A percentile compares a stretch with the other conserved stretches of the same genome.
Evolutionary conservation across 1,139 yeast genomes (phyloP).

Genomic region (Candida dubliniensis): DNA sequence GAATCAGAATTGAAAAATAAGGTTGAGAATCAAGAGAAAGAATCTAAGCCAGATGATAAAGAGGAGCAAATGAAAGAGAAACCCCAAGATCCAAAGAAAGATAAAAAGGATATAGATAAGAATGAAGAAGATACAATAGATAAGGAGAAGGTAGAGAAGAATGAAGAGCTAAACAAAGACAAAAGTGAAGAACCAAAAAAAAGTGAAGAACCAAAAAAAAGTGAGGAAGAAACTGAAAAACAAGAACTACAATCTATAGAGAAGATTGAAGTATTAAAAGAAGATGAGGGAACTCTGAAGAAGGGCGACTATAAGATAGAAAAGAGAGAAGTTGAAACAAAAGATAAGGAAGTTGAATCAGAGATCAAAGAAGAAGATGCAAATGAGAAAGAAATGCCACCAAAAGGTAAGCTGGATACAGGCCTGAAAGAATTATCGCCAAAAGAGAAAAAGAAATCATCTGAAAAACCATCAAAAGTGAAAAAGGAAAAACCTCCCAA

Average conservation of each 20-base stretch:
- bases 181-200: neutral
- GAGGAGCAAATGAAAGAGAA: no score
- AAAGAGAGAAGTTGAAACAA: no score
- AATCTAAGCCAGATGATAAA: no score
- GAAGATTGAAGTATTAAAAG: slow-evolving; percentile 11
- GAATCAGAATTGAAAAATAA: no score
- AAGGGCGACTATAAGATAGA: no score
- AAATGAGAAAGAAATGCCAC: slow-evolving; percentile 3
- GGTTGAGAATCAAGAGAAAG: no score
- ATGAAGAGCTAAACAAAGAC: neutral
- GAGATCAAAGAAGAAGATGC: slow-evolving; percentile 4
- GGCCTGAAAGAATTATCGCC: slow-evolving; percentile 1
- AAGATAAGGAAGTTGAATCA: neutral
- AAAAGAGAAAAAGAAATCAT: slow-evolving; percentile 9
- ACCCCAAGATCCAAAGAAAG: no score
- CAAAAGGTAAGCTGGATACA: neutral
- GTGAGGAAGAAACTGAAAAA: slow-evolving; percentile 22
- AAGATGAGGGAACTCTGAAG: no score
- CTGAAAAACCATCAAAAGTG: slow-evolving; percentile 22
- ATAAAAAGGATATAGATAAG: no score
- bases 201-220: neutral
- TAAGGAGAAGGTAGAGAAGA: neutral
- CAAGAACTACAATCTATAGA: slow-evolving; percentile 14
- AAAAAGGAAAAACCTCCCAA: slow-evolving; percentile 24
- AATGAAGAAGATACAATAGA: neutral